Evolutionary conservation across 1,139 yeast species (phyloP).

Genomic region (Hanseniaspora sp.): DNA sequence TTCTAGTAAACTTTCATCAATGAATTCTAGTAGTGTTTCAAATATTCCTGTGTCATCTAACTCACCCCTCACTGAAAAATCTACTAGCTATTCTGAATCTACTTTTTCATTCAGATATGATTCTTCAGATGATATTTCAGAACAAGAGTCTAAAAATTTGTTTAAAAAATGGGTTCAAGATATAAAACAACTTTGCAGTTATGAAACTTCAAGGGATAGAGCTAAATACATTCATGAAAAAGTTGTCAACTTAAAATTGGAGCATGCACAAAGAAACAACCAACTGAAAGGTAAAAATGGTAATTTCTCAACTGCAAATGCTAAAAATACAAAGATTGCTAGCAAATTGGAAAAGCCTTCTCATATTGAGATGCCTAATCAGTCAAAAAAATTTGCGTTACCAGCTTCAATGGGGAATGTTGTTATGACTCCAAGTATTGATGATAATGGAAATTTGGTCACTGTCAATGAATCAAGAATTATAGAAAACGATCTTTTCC

Average conservation of each 20-base stretch:
- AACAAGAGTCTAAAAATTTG: constrained; percentile 28
- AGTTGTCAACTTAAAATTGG: constrained; percentile 19
- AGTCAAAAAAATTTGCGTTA: neutral
- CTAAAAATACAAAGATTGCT: too few species aligned
- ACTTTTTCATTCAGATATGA: constrained; percentile 26
- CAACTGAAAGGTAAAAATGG: neutral
- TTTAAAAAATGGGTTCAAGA: constrained; percentile 39
- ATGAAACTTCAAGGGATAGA: constrained; percentile 30
- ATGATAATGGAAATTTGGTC: constrained; percentile 30
- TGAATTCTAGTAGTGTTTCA: neutral
- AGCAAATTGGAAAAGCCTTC: constrained; percentile 4
- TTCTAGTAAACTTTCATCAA: neutral
- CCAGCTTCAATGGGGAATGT: neutral
- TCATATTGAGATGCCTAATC: constrained; percentile 6
- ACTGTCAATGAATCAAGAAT: constrained; percentile 22
- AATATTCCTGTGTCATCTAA: neutral
- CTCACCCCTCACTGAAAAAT: neutral
- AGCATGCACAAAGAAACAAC: constrained; percentile 10
- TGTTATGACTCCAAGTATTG: constrained; percentile 28
- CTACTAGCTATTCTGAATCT: constrained; percentile 12
- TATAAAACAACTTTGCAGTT: constrained; percentile 34
- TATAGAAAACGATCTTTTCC: neutral
- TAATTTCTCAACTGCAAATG: neutral
- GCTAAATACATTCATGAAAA: constrained; percentile 28
- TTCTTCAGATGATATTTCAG: constrained; percentile 24